Base-by-base conservation (phyloP, 371 early-diverging fungal species). In the Mucor indicus region DNA sequence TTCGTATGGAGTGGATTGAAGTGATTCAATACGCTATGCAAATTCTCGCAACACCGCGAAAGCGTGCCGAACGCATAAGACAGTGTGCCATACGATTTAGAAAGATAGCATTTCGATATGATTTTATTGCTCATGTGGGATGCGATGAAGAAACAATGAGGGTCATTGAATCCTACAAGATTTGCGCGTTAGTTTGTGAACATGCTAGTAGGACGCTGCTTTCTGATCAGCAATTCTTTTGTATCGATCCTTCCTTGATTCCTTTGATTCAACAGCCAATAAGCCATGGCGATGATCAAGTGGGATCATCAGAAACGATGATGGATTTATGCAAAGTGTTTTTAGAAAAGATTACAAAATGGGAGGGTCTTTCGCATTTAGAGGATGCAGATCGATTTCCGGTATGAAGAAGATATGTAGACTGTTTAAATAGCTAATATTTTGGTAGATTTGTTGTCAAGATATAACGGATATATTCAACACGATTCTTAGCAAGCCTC, bases 1-100 rank as follows among this genome's bases (percentile, higher is more conserved):
- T 70, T 10, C 58, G 75, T 5, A 65, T 68, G 62, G 69, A 74
- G 19, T 59, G 63, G 50, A 38, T 68, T 15, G 46, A 41, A 22
- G 37, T 47, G 0, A 48, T 68, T 12, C 53, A 64, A 23, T 39
- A 42, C 5, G 42, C 42, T 0, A 17, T 33, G 12, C 8, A 29
- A 12, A 29, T 29, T 29, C 6, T 29, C 12, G 6, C 30, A 29
- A 9, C n/a, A 33, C 6, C 35, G n/a, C 4, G 6, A 13, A 13
- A 33, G 4, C 11, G n/a, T 33, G 4, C n/a, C 6, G 11, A n/a
- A 27, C 37, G 36, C 19, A 53, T 60, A 15, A 22, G 47, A 38
- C 29, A 31, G 12, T 41, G 44, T 32, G 57, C 57, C 17, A 29
- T 53, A 9, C 36, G 27, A 15, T 70, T 66, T 44, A 44, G 63